phyloP scores from a whole-genome alignment of 78 protist species.

The Dictyostelium firmibasis region DNA sequence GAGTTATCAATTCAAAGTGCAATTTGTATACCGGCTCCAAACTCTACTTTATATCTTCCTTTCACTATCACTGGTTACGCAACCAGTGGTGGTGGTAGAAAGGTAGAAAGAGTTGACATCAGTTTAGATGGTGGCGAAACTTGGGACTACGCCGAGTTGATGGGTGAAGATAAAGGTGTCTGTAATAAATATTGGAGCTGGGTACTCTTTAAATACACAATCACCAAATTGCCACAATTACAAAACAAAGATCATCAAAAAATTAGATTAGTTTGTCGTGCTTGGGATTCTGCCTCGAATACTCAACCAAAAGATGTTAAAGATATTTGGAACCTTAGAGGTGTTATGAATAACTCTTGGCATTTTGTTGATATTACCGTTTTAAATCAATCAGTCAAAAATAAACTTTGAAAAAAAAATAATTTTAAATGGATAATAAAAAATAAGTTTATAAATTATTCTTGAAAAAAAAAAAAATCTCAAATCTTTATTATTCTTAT shows the following conservation, averaged over 20 bases:
- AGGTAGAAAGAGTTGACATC: slow-evolving; percentile 93
- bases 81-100: slow-evolving; percentile 92
- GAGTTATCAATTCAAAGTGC: slow-evolving; percentile 88
- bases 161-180: slow-evolving; percentile 43
- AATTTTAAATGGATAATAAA: neutral
- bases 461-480: neutral
- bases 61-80: slow-evolving; percentile 85
- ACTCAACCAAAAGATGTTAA: slow-evolving; percentile 86
- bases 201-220: slow-evolving; percentile 80
- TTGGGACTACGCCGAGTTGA: slow-evolving; percentile 82
- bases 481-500: no score
- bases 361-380: slow-evolving; percentile 59
- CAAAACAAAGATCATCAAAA: neutral
- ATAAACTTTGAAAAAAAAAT: slow-evolving; percentile 7
- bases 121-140: slow-evolving; percentile 87
- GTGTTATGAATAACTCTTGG: slow-evolving; percentile 89
- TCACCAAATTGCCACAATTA: slow-evolving; percentile 37
- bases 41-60: slow-evolving; percentile 38
- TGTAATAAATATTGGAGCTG: slow-evolving; percentile 89
- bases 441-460: no score
- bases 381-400: neutral
- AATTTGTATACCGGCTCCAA: slow-evolving; percentile 70
- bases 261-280: slow-evolving; percentile 28
- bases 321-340: slow-evolving; percentile 90
- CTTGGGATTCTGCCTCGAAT: slow-evolving; percentile 83